Conservation (phyloP, 2,329 filamentous ascomycete species). For the Immersiporthe knoxdaviesiana region DNA sequence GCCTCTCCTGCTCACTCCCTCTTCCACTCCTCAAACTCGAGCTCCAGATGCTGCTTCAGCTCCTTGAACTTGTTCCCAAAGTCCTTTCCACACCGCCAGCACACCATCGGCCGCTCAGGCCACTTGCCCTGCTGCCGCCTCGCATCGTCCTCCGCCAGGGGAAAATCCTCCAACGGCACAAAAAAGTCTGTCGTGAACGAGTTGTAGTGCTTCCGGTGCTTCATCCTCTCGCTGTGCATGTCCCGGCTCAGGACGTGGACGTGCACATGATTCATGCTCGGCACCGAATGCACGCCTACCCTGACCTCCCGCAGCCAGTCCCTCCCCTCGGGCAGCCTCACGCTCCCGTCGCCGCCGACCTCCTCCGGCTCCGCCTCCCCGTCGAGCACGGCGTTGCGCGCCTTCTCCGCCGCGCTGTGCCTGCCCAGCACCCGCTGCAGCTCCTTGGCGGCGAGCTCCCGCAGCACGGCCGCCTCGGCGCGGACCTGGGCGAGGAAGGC, state of each 20-base stretch:
- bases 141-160: constrained; percentile 67
- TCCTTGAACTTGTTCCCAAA: constrained; percentile 76
- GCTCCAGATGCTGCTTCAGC: constrained; percentile 71
- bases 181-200: constrained; percentile 89
- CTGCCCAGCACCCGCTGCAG: constrained; percentile 70
- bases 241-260: constrained; percentile 86
- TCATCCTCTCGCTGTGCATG: constrained; percentile 71
- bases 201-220: constrained; percentile 87
- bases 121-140: constrained; percentile 63
- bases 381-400: constrained; percentile 69
- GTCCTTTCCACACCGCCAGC: constrained; percentile 80
- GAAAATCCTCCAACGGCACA: constrained; percentile 77
- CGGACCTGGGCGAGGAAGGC: constrained; percentile 69
- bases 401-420: constrained; percentile 64
- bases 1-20: constrained; percentile 43
- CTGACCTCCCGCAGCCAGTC: constrained; percentile 78
- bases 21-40: constrained; percentile 60
- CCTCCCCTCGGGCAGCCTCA: constrained; percentile 68
- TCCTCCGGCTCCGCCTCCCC: constrained; percentile 64
- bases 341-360: constrained; percentile 58
- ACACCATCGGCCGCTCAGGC: constrained; percentile 68
- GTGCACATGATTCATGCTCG: constrained; percentile 91
- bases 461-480: constrained; percentile 63
- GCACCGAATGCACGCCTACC: constrained; percentile 81
- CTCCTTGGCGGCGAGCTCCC: constrained; percentile 71